Evolutionary conservation across 2,329 filamentous ascomycete species (phyloP).

Genomic region (Drechslera avenae): DNA sequence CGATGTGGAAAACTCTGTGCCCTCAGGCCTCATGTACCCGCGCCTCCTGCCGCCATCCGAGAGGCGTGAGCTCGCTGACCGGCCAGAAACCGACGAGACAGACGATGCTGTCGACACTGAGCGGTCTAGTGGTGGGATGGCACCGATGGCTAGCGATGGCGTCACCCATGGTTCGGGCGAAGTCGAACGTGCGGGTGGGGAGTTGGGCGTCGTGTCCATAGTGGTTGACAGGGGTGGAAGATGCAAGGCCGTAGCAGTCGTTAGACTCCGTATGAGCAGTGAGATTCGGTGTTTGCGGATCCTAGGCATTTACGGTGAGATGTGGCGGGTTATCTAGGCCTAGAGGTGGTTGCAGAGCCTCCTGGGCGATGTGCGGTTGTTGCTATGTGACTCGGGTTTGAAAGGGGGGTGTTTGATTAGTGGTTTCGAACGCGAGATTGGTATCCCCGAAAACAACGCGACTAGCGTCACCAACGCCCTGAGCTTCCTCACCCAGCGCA

Average conservation of each 20-base stretch:
- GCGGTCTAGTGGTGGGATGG: slow-evolving; percentile 64
- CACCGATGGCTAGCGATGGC: slow-evolving; percentile 67
- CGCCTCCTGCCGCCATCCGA: slow-evolving; percentile 64
- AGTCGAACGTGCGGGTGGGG: slow-evolving; percentile 47
- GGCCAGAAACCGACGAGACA: slow-evolving; percentile 61
- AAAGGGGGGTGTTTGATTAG: slow-evolving; percentile 35
- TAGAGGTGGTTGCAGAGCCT: slow-evolving; percentile 16
- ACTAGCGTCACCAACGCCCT: slow-evolving; percentile 27
- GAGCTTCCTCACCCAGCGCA: slow-evolving; percentile 8
- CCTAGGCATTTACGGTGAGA: slow-evolving; percentile 17
- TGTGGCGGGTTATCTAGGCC: slow-evolving; percentile 9
- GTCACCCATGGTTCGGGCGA: slow-evolving; percentile 70
- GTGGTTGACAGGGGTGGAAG: slow-evolving; percentile 22
- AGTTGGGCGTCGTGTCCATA: slow-evolving; percentile 47
- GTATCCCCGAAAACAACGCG: slow-evolving; percentile 31
- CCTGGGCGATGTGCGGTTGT: slow-evolving; percentile 31
- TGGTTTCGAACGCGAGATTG: slow-evolving; percentile 36
- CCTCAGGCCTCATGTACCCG: slow-evolving; percentile 86
- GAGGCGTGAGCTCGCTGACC: slow-evolving; percentile 65
- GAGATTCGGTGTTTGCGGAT: slow-evolving; percentile 21
- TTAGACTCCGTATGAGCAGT: slow-evolving; percentile 18
- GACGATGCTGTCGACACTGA: slow-evolving; percentile 67
- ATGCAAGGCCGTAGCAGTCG: slow-evolving; percentile 17
- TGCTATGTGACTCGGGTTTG: slow-evolving; percentile 23
- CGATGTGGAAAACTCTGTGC: slow-evolving; percentile 87